A percentile compares a stretch with the other conserved stretches of the same genome.
Conservation (phyloP, 345 rosid genomes). For the Diplotaxis tenuifolia region DNA sequence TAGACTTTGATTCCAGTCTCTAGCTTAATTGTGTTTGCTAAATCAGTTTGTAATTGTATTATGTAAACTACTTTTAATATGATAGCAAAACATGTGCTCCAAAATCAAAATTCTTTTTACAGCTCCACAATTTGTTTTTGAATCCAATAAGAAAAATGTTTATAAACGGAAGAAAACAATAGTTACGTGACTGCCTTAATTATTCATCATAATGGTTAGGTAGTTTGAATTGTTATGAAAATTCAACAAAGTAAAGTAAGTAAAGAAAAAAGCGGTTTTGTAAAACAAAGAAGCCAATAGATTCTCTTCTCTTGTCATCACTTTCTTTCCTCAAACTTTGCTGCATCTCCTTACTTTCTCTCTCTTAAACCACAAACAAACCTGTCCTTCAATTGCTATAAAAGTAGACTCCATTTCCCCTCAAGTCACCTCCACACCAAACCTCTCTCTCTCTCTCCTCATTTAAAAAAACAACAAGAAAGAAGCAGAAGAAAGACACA, state of each 20-base stretch:
- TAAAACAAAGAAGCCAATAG: constrained; percentile 29
- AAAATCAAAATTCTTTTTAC: neutral
- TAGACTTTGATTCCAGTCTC: neutral
- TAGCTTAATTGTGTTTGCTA: neutral
- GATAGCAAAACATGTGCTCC: neutral
- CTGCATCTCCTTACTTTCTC: constrained; percentile 17
- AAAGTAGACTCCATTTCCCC: constrained; percentile 16
- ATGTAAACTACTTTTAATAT: neutral
- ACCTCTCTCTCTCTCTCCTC: constrained; percentile 11
- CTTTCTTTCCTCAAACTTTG: constrained; percentile 28
- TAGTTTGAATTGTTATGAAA: constrained; percentile 8
- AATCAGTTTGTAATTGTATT: neutral
- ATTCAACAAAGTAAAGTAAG: constrained; percentile 9
- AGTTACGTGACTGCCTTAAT: constrained; percentile 22
- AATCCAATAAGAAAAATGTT: neutral
- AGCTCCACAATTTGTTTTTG: neutral
- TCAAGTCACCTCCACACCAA: constrained; percentile 28
- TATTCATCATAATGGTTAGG: constrained; percentile 19
- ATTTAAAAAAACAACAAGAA: neutral
- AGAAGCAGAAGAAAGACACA: neutral
- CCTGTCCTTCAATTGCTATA: constrained; percentile 31
- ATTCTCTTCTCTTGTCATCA: constrained; percentile 11
- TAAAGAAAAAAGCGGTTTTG: constrained; percentile 23
- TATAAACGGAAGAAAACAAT: neutral
- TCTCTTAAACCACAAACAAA: constrained; percentile 24